These are phyloP conservation scores for Pythium diclinum DNA, from an alignment of 352 stramenopile species.

Conservation along the genomic window DNA sequence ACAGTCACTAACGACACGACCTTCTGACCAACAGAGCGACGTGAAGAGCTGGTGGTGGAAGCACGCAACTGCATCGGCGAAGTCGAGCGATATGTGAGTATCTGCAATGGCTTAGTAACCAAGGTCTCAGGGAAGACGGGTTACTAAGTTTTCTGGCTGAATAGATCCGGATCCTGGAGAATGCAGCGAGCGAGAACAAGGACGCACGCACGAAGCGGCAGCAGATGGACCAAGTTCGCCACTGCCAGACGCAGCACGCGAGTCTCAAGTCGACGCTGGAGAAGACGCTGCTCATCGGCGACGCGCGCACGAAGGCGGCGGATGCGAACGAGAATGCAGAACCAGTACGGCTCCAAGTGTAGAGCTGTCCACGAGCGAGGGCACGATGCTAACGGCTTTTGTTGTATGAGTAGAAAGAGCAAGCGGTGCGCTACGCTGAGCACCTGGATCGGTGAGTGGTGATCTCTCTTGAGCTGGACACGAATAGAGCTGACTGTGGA, in stretches of 20 bases:
- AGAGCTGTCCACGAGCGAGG: not conserved
- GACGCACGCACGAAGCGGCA: conserved; percentile 35
- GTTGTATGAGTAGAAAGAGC: conserved; percentile 15
- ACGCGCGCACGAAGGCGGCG: conserved; percentile 26
- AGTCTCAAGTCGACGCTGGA: conserved; percentile 50
- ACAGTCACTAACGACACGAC: not conserved
- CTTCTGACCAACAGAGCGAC: conserved; percentile 19
- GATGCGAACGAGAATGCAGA: not conserved
- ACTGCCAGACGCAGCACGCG: conserved; percentile 49
- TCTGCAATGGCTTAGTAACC: not conserved
- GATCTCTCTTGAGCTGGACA: not conserved
- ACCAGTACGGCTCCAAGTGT: not conserved
- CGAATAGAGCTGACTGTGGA: not conserved
- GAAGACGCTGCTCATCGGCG: conserved; percentile 52
- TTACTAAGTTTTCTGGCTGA: too few species aligned
- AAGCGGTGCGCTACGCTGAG: conserved; percentile 21
- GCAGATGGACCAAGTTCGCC: conserved; percentile 43
- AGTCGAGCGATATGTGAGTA: conserved; percentile 67
- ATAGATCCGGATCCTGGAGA: conserved; percentile 67
- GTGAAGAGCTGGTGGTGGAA: conserved; percentile 47
- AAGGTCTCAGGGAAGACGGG: too few species aligned
- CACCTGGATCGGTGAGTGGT: conserved; percentile 15
- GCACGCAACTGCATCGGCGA: conserved; percentile 52
- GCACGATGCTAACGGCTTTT: not conserved
- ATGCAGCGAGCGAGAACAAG: conserved; percentile 39